Conservation (phyloP, 2,329 filamentous ascomycete species). For the Diaporthe ampelina region DNA sequence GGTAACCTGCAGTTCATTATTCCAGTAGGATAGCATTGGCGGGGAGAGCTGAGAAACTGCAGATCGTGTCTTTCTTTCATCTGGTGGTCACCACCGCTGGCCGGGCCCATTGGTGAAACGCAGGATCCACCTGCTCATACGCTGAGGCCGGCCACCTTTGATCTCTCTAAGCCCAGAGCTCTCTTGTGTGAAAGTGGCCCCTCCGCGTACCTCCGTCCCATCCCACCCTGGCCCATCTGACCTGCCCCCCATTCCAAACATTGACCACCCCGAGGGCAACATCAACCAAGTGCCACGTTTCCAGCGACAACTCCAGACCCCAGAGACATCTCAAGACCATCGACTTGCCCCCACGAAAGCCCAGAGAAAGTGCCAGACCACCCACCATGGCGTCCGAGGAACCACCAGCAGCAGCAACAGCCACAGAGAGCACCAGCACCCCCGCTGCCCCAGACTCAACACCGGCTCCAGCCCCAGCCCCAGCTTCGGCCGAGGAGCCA, state of each 20-base stretch:
- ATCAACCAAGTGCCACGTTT: constrained; percentile 34
- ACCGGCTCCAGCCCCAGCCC: constrained; percentile 11
- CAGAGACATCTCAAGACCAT: neutral
- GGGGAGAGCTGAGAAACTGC: neutral
- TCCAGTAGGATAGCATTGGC: neutral
- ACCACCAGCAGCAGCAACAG: constrained; percentile 17
- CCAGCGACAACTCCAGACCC: neutral
- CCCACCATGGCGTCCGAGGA: constrained; percentile 40
- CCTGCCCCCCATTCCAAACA: constrained; percentile 14
- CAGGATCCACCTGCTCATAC: constrained; percentile 28
- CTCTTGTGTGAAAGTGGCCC: neutral
- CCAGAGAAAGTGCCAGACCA: constrained; percentile 1
- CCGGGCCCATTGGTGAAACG: constrained; percentile 21
- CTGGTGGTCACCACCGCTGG: constrained; percentile 6
- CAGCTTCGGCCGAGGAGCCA: constrained; percentile 15
- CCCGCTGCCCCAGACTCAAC: constrained; percentile 21
- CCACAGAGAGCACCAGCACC: constrained; percentile 21
- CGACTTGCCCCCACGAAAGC: neutral
- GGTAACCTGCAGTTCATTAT: neutral
- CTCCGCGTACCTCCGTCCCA: constrained; percentile 20
- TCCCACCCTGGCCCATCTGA: constrained; percentile 10
- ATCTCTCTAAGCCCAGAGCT: constrained; percentile 35
- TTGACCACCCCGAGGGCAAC: constrained; percentile 8
- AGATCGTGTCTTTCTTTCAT: neutral
- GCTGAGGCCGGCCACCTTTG: constrained; percentile 29